phyloP scores from a whole-genome alignment of 2,329 filamentous ascomycete species.

The Botrytis deweyae region DNA sequence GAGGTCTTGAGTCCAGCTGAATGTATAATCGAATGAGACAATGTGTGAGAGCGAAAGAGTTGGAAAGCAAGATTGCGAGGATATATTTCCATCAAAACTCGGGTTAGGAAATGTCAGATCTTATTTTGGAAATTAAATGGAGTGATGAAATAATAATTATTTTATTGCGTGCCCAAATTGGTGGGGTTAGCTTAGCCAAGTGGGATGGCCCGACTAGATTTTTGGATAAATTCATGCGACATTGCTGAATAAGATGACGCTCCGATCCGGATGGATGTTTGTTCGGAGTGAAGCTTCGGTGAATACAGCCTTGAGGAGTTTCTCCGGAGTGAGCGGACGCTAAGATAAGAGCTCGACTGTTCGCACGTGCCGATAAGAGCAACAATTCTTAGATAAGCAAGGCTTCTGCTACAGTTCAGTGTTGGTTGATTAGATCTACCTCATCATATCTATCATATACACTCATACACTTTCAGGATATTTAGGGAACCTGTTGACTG shows the following conservation, averaged over 20 bases:
- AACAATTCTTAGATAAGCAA: conserved; percentile 18
- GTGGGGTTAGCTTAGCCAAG: neutral
- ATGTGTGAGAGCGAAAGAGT: neutral
- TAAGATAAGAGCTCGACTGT: conserved; percentile 5
- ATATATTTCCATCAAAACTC: conserved; percentile 19
- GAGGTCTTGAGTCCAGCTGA: neutral
- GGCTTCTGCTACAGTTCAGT: neutral
- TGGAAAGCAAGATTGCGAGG: conserved; percentile 3
- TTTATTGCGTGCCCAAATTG: neutral
- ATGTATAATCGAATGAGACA: neutral
- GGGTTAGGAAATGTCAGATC: neutral
- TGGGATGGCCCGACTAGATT: conserved; percentile 3
- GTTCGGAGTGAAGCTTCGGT: neutral
- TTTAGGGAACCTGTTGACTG: neutral
- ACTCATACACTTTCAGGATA: neutral
- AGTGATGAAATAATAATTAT: neutral
- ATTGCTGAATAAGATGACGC: conserved; percentile 2
- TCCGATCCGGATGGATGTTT: neutral
- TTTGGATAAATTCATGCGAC: neutral
- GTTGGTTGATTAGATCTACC: neutral
- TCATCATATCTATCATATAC: neutral
- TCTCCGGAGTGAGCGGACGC: neutral
- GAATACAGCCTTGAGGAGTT: neutral
- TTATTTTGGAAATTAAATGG: neutral
- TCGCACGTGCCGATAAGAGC: conserved; percentile 16